Base-by-base conservation (phyloP, 306 rosid genomes). In the Inga laurina region DNA sequence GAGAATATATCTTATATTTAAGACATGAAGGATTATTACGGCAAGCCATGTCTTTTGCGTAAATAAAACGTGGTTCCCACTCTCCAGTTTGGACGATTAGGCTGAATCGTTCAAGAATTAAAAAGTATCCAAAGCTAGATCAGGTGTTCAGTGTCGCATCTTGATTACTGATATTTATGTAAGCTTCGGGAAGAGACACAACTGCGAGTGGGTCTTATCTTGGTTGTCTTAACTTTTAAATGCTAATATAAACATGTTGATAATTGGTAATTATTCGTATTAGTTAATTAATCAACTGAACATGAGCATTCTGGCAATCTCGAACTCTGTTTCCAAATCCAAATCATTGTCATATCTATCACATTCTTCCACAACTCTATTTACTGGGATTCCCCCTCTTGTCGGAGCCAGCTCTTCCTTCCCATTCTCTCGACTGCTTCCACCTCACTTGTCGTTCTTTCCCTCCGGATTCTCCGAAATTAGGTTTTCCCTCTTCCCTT, bases 401-500 rank as follows among this genome's bases (percentile, higher is more conserved):
- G 32, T 39, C 16, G 51, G 32, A 39, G 72, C 22, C 4, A 3
- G 13, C 43, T 2, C 1, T 35, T 10, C 37, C 27, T 62, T 27
- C 68, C 37, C 37, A 22, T 62, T 22, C 37, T 11, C 34, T 24
- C 30, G 8, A 12, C 37, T 30, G 39, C 39, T 12, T 13, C 70
- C 54, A 18, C 16, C 30, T 22, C 66, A 74, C n/a, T 65, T 44
- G 16, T n/a, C n/a, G 22, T 37, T 15, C 75, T 71, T 46, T 10
- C 3, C 32, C 3, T 7, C 22, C 43, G 49, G 7, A 67, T 45
- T 78, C 81, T 82, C 45, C 74, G 57, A 78, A 78, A 68, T 46
- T 45, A 74, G 83, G 85, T 18, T 34, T 66, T 44, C 61, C 18
- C 35, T 76, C 77, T 82, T 14, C 44, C 2, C 71, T 45, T 39